These are phyloP conservation scores for Glebionis coronaria DNA, from an alignment of 129 eudicot species.

Conservation along the genomic window DNA sequence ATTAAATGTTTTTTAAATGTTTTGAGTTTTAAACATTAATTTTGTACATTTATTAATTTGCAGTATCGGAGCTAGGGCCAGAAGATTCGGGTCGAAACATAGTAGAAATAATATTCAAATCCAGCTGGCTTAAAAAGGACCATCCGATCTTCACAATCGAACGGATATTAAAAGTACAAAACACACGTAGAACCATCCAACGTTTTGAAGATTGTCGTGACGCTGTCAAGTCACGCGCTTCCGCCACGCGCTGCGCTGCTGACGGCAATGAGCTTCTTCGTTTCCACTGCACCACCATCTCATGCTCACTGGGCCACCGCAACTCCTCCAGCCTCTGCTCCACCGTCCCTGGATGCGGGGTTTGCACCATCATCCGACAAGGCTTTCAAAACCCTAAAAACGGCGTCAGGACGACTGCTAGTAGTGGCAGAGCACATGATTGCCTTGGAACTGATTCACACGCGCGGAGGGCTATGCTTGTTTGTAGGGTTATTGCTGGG, in stretches of 20 bases:
- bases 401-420: slow-evolving; percentile 79
- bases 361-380: slow-evolving; percentile 65
- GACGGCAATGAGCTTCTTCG: slow-evolving; percentile 98
- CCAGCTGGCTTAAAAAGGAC: slow-evolving; percentile 78
- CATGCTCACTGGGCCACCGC: slow-evolving; percentile 67
- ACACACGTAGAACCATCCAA: slow-evolving; percentile 67
- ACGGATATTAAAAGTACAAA: slow-evolving; percentile 76
- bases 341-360: slow-evolving; percentile 61
- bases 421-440: slow-evolving; percentile 89
- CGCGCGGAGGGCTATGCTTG: slow-evolving; percentile 79
- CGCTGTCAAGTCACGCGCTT: slow-evolving; percentile 59
- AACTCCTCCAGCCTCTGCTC: slow-evolving; percentile 70
- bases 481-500: slow-evolving; percentile 91
- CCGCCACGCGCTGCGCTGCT: slow-evolving; percentile 76
- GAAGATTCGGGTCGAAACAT: slow-evolving; percentile 94
- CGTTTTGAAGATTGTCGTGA: slow-evolving; percentile 88
- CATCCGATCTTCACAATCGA: slow-evolving; percentile 82
- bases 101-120: slow-evolving; percentile 91
- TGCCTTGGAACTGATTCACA: slow-evolving; percentile 35
- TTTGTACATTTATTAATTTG: neutral
- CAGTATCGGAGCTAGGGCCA: slow-evolving; percentile 83
- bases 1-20: neutral
- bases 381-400: slow-evolving; percentile 48
- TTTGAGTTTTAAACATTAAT: slow-evolving; percentile 13
- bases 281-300: slow-evolving; percentile 76